A percentile compares a stretch with the other conserved stretches of the same genome.
phyloP scores from a whole-genome alignment of 768 basidiomycete species.

The Ramaria sp. region DNA sequence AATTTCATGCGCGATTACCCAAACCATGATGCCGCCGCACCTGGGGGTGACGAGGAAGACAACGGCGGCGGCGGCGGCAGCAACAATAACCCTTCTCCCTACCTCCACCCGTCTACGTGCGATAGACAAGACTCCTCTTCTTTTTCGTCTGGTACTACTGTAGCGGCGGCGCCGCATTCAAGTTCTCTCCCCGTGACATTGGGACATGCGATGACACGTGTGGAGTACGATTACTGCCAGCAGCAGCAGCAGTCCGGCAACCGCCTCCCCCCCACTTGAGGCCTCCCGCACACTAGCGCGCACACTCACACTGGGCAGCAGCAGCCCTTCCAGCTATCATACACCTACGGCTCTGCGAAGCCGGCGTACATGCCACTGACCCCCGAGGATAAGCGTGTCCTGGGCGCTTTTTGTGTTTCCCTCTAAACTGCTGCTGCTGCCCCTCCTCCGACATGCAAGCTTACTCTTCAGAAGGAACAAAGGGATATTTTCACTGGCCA shows the following conservation, averaged over 20 bases:
- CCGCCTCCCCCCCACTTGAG: neutral
- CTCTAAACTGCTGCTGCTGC: too few relatives aligned
- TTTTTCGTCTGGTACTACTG: too few relatives aligned
- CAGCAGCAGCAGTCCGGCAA: too few relatives aligned
- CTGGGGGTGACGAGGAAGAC: slow-evolving; percentile 16
- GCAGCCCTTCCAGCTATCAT: slow-evolving; percentile 12
- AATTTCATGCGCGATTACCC: slow-evolving; percentile 33
- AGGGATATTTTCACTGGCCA: too few relatives aligned
- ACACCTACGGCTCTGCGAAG: slow-evolving; percentile 20
- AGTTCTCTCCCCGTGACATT: too few relatives aligned
- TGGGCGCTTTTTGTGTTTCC: slow-evolving; percentile 44
- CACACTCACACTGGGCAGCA: slow-evolving; percentile 10
- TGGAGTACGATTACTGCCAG: too few relatives aligned
- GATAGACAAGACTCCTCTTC: too few relatives aligned
- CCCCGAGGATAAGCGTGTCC: slow-evolving; percentile 44
- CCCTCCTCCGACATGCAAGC: too few relatives aligned
- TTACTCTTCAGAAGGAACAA: too few relatives aligned
- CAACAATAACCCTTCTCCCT: slow-evolving; percentile 10
- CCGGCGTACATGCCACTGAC: slow-evolving; percentile 31
- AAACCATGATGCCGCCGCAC: slow-evolving; percentile 29
- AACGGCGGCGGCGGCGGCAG: too few relatives aligned
- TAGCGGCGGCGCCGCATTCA: too few relatives aligned
- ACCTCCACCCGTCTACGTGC: slow-evolving; percentile 8
- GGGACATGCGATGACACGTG: too few relatives aligned
- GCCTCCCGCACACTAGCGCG: neutral